Percentiles rank a stretch among this genome's conserved stretches.
phyloP scores from a whole-genome alignment of 495 filamentous ascomycete species.

The Rhypophila decipiens region DNA sequence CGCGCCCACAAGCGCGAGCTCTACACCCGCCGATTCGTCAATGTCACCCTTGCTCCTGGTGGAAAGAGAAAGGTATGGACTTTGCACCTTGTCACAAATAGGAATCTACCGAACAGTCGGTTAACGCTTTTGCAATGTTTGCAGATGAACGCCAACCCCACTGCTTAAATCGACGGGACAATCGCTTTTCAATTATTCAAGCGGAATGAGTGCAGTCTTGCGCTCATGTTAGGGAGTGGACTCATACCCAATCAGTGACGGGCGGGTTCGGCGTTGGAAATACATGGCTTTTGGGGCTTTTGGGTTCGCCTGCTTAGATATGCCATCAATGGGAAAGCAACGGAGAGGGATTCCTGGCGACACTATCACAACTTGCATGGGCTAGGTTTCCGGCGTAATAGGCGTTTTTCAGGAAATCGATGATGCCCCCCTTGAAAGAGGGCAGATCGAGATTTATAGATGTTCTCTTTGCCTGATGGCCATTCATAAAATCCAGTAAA shows the following conservation, averaged over 20 bases:
- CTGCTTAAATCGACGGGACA: constrained; percentile 25
- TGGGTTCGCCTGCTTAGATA: neutral
- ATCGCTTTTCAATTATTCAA: neutral
- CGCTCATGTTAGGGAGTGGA: neutral
- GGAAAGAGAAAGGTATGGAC: constrained; percentile 89
- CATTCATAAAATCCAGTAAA: no score
- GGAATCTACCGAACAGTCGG: neutral
- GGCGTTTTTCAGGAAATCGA: no score
- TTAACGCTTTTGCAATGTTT: neutral
- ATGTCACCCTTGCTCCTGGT: constrained; percentile 87
- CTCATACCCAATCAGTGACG: neutral
- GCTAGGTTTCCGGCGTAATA: neutral
- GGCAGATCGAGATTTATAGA: no score
- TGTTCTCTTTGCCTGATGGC: no score
- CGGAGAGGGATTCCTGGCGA: neutral
- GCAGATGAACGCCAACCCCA: constrained; percentile 47
- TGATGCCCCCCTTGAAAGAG: no score
- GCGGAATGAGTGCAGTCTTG: neutral
- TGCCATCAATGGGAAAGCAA: neutral
- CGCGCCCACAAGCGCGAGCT: constrained; percentile 94
- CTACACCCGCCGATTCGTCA: constrained; percentile 98
- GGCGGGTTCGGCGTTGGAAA: neutral
- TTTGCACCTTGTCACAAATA: neutral
- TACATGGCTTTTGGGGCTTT: neutral
- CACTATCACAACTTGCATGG: no score